Evolutionary conservation across 2,329 filamentous ascomycete species (phyloP).

Genomic region (Sporothrix schenckii): DNA sequence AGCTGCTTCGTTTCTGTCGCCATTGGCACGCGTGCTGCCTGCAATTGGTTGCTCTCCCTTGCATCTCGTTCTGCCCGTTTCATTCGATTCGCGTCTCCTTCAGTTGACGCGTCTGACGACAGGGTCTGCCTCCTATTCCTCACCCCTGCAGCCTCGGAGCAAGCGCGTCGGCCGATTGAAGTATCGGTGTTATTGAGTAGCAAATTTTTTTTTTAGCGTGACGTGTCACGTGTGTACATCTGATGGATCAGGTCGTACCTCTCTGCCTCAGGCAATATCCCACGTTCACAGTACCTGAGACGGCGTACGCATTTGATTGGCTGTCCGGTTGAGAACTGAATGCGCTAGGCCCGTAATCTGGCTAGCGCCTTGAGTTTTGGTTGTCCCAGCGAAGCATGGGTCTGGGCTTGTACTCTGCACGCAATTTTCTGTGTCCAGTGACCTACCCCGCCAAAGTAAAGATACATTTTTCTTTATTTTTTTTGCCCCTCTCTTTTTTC

Average conservation of each 20-base stretch:
- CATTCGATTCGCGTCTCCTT: background rate
- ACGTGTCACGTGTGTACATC: background rate
- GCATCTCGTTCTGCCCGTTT: background rate
- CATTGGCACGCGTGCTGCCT: slow-evolving; percentile 9
- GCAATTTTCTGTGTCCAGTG: background rate
- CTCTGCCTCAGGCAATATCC: slow-evolving; percentile 15
- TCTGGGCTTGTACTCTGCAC: background rate
- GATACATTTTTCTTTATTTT: slow-evolving; percentile 27
- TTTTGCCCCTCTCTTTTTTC: slow-evolving; percentile 34
- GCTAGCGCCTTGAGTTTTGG: slow-evolving; percentile 9
- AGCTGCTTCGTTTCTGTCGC: background rate
- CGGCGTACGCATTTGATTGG: background rate
- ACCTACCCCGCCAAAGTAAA: slow-evolving; percentile 29
- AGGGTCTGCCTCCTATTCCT: slow-evolving; percentile 10
- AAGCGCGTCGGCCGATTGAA: slow-evolving; percentile 5
- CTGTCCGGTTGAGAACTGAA: background rate
- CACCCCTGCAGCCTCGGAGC: slow-evolving; percentile 24
- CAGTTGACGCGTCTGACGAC: slow-evolving; percentile 18
- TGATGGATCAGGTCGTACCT: background rate
- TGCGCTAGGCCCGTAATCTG: background rate
- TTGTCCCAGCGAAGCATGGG: slow-evolving; percentile 4
- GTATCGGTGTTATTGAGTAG: background rate
- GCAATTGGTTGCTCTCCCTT: slow-evolving; percentile 3
- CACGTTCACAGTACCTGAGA: slow-evolving; percentile 4
- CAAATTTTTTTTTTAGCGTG: background rate